A percentile compares a stretch with the other conserved stretches of the same genome.
Conservation (phyloP, 2,329 filamentous ascomycete species). For the Cladosporium sp. region DNA sequence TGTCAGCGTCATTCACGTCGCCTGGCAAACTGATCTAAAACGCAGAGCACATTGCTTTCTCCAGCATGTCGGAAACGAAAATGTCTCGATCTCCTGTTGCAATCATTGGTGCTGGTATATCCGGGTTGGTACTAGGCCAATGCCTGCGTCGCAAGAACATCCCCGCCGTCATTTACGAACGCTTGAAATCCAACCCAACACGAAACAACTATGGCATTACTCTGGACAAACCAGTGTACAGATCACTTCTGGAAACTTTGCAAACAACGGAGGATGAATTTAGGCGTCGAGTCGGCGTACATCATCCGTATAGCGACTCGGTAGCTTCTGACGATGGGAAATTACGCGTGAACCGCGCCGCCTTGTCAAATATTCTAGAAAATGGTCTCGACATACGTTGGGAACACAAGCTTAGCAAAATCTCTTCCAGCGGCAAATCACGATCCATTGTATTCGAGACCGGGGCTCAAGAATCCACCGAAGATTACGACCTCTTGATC, state of each 20-base stretch:
- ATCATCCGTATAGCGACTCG: conserved; percentile 18
- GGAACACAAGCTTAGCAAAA: conserved; percentile 24
- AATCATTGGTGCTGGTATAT: conserved; percentile 44
- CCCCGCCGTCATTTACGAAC: conserved; percentile 32
- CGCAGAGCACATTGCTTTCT: neutral
- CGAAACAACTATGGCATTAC: conserved; percentile 37
- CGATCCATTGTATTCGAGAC: conserved; percentile 6
- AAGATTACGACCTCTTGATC: conserved; percentile 25
- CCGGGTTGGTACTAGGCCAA: conserved; percentile 39
- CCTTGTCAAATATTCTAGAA: conserved; percentile 33
- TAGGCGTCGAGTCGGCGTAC: conserved; percentile 29
- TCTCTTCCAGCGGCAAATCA: neutral
- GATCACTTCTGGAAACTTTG: conserved; percentile 30
- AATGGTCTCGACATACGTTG: conserved; percentile 35
- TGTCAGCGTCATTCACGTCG: too few relatives aligned
- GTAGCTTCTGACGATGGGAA: conserved; percentile 11
- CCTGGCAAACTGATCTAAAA: too few relatives aligned
- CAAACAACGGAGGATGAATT: conserved; percentile 32
- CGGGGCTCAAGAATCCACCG: neutral
- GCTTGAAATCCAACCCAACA: conserved; percentile 20
- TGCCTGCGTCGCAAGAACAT: conserved; percentile 33
- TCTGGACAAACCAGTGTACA: conserved; percentile 31
- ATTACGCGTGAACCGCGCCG: conserved; percentile 35
- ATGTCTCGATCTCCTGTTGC: conserved; percentile 34
- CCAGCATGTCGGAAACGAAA: conserved; percentile 53